Conservation (phyloP, 257 asterid genomes). For the Scutellaria galericulata region DNA sequence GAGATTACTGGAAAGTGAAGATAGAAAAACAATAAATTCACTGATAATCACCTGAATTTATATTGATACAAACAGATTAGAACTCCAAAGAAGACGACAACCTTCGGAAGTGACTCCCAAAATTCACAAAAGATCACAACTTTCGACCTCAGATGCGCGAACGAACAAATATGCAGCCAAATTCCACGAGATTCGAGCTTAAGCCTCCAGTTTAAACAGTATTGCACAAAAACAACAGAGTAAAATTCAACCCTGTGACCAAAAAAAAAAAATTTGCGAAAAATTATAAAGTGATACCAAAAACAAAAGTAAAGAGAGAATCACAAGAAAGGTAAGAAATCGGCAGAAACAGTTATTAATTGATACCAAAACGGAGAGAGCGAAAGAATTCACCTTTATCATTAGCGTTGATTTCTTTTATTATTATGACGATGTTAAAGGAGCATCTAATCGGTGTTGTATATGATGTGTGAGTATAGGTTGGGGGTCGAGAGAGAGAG, state of each 20-base stretch:
- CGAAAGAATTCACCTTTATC: conserved; percentile 44
- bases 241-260: conserved; percentile 31
- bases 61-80: conserved; percentile 27
- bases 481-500: conserved; percentile 31
- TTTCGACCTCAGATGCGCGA: conserved; percentile 32
- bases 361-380: background rate
- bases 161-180: conserved; percentile 32
- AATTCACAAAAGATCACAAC: conserved; percentile 41
- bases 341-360: conserved; percentile 10
- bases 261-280: background rate
- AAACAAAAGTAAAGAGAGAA: conserved; percentile 22
- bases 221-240: conserved; percentile 25
- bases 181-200: conserved; percentile 40
- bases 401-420: conserved; percentile 16
- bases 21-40: conserved; percentile 30
- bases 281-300: background rate
- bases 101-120: conserved; percentile 34
- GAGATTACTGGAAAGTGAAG: conserved; percentile 22
- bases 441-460: conserved; percentile 1
- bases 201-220: conserved; percentile 38
- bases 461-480: conserved; percentile 11
- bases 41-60: conserved; percentile 37
- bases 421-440: conserved; percentile 11
- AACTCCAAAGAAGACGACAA: conserved; percentile 31
- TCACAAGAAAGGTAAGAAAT: conserved; percentile 5